phyloP scores from a whole-genome alignment of 176 grass and related monocot species.

The Elaeis guineensis region DNA sequence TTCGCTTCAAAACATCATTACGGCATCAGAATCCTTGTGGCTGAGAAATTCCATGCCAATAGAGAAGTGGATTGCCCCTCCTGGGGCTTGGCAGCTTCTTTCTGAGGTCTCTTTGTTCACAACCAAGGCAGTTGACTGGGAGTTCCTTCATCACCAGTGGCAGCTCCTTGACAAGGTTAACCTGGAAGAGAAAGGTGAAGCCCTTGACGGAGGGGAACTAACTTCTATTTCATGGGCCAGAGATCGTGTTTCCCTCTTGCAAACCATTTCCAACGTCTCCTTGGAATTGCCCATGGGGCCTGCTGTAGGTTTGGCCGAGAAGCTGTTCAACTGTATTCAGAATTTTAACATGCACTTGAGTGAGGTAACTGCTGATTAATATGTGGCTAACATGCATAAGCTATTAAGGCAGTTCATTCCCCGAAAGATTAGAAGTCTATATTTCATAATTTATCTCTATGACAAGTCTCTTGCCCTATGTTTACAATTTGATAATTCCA shows the following conservation, averaged over 20 bases:
- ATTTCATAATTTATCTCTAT: too few relatives aligned
- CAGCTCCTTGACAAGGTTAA: constrained; percentile 72
- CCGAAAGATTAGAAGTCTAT: too few relatives aligned
- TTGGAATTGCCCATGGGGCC: constrained; percentile 74
- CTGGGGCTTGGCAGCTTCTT: constrained; percentile 87
- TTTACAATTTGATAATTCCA: too few relatives aligned
- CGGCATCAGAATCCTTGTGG: constrained; percentile 57
- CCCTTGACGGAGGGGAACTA: constrained; percentile 38
- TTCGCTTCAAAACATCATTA: constrained; percentile 79
- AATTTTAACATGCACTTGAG: constrained; percentile 88
- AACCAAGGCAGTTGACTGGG: constrained; percentile 72
- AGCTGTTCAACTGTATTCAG: constrained; percentile 65
- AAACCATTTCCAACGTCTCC: constrained; percentile 90
- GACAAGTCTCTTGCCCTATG: too few relatives aligned
- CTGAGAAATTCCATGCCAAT: constrained; percentile 43
- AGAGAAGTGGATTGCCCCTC: constrained; percentile 65
- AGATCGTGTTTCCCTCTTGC: constrained; percentile 78
- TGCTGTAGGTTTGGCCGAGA: constrained; percentile 72
- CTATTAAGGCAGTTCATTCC: too few relatives aligned
- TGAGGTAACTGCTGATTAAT: constrained; percentile 46
- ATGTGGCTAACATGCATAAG: too few relatives aligned
- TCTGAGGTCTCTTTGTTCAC: constrained; percentile 69
- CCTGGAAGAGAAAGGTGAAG: constrained; percentile 33
- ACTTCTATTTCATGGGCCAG: constrained; percentile 59
- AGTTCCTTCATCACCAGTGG: constrained; percentile 89